Conservation (phyloP, 768 basidiomycete genomes). For the Tephrocybe sp. region DNA sequence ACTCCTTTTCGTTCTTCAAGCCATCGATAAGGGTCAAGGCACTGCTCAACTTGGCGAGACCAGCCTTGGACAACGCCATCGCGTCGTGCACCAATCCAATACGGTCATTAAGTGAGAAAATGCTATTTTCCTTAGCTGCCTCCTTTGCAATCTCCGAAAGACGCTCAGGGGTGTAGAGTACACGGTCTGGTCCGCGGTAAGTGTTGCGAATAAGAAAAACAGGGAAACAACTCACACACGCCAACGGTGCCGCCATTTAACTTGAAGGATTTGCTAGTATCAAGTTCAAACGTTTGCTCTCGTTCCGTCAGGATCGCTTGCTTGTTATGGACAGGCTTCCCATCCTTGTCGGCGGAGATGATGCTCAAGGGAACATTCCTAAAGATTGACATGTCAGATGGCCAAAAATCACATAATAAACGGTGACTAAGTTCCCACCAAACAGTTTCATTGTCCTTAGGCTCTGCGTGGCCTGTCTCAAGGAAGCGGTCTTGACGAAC, state of each 20-base stretch:
- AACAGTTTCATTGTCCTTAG: conserved; percentile 83
- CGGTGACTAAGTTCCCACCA: conserved; percentile 49
- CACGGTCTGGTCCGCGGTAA: no score
- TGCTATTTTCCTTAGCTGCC: conserved; percentile 53
- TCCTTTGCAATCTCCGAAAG: conserved; percentile 77
- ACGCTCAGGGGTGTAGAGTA: conserved; percentile 81
- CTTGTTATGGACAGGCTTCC: conserved; percentile 60
- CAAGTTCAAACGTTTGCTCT: conserved; percentile 67
- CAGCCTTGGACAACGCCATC: conserved; percentile 78
- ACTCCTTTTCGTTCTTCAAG: conserved; percentile 75
- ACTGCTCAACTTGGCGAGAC: conserved; percentile 74
- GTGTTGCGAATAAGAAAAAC: no score
- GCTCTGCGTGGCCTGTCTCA: conserved; percentile 75
- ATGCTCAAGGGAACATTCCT: conserved; percentile 85
- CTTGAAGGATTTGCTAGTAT: conserved; percentile 81
- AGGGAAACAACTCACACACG: conserved; percentile 74
- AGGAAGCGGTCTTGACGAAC: conserved; percentile 93
- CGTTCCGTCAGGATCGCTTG: conserved; percentile 65
- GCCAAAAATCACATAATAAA: background rate
- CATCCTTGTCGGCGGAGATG: conserved; percentile 57
- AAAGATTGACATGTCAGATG: conserved; percentile 2
- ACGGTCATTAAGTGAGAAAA: conserved; percentile 82
- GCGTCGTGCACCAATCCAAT: conserved; percentile 88
- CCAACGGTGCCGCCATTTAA: conserved; percentile 88
- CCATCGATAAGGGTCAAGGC: conserved; percentile 72